Percentiles rank a stretch among this genome's conserved stretches.
Evolutionary conservation across 345 rosid species (phyloP).

Genomic region (Euphorbia peplus): DNA sequence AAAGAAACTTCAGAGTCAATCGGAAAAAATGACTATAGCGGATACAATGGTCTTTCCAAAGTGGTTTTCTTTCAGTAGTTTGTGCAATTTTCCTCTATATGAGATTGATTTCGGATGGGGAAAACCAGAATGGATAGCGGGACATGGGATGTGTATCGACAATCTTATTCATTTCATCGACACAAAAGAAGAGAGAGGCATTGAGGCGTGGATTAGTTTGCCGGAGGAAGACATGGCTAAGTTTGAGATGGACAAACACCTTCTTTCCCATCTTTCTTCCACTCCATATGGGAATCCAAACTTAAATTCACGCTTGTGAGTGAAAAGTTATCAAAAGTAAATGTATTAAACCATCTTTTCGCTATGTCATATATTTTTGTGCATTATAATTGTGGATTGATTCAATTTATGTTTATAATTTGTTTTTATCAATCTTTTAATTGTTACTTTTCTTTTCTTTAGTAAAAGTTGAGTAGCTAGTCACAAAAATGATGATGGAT

Average conservation of each 20-base stretch:
- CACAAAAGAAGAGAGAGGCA: constrained; percentile 6
- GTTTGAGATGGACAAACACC: constrained; percentile 5
- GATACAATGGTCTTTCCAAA: too few relatives aligned
- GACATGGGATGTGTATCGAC: too few relatives aligned
- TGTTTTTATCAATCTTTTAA: too few relatives aligned
- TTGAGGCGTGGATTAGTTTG: constrained; percentile 16
- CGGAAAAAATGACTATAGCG: too few relatives aligned
- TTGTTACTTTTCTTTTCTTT: too few relatives aligned
- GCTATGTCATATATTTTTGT: too few relatives aligned
- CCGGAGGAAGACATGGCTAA: constrained; percentile 10
- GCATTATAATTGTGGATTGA: too few relatives aligned
- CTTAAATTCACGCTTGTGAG: neutral
- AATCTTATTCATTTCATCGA: neutral
- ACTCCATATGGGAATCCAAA: neutral
- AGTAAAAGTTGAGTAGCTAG: too few relatives aligned
- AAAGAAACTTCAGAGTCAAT: neutral
- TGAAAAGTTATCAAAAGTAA: too few relatives aligned
- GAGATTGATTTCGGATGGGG: constrained; percentile 17
- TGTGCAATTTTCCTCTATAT: constrained; percentile 3
- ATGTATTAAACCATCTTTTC: too few relatives aligned
- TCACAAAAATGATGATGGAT: too few relatives aligned
- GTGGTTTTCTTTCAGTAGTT: constrained; percentile 12
- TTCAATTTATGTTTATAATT: too few relatives aligned
- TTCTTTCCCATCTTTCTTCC: neutral
- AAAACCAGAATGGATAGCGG: neutral